Evolutionary conservation across 441 rosid genomes (phyloP), one percentile per base, ranked within the genome.

Genomic region (Populus hybrid): DNA sequence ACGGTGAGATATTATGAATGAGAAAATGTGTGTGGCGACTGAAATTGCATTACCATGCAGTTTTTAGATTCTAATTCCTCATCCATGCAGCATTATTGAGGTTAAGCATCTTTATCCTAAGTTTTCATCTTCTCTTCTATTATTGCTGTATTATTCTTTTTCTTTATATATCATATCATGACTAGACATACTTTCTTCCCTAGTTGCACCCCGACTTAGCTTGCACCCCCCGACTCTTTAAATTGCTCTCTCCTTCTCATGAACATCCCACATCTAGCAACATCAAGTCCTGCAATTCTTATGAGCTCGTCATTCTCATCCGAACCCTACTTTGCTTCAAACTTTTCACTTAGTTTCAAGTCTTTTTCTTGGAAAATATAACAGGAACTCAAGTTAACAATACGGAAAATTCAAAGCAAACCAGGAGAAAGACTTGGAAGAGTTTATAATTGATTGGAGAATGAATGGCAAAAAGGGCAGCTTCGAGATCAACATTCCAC

Each of bases 401-500:
- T 74, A 79, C 77, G 71, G 75, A 71, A 74, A 79, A 77, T 65
- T 78, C 61, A 61, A 76, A 78, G 77, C 72, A 46, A 70, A 30
- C 24, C 3, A 63, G 34, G 72, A 26, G 21, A 46, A 30, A 28
- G 70, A 73, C n/a, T 40, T 76, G 71, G 83, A 78, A 71, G 79
- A 74, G 72, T 40, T 80, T 24, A 34, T 70, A 70, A 36, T 77
- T 76, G 63, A 64, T 40, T 82, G 85, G 82, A 86, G 86, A 86
- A 91, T 91, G 93, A 87, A 84, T 77, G 95, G 89, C 1, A 87
- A 91, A 70, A 89, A 82, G 82, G 86, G 89, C 38, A 79, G 87
- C 24, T 38, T 79, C 67, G 79, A 76, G 73, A 88, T 87, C 79
- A 74, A 85, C 74, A 83, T 87, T 79, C 86, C 87, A 67, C 32